phyloP scores from a whole-genome alignment of 1,284 basidiomycete genomes.

The Naganishia sp. region DNA sequence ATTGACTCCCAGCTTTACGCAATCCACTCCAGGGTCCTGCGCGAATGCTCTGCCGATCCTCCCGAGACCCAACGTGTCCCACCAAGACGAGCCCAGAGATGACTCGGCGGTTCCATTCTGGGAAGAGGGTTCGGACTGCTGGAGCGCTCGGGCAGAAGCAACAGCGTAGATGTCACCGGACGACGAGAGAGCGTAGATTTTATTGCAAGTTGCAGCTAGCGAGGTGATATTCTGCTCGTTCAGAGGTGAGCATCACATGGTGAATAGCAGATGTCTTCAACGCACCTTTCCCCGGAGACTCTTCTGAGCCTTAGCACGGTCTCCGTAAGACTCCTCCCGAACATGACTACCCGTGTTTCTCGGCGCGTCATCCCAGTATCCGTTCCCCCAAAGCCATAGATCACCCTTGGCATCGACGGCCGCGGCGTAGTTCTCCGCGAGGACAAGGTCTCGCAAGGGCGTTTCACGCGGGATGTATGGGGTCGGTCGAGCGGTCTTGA shows the following conservation, averaged over 20 bases:
- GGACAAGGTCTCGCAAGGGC: constrained; percentile 71
- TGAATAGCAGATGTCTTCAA: not conserved
- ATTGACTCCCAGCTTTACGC: constrained; percentile 55
- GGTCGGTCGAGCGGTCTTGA: constrained; percentile 40
- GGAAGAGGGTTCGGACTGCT: constrained; percentile 40
- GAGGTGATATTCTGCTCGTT: constrained; percentile 64
- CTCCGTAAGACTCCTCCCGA: constrained; percentile 36
- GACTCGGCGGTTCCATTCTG: constrained; percentile 41
- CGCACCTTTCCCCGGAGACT: constrained; percentile 70
- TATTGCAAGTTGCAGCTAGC: constrained; percentile 60
- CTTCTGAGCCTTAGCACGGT: constrained; percentile 51
- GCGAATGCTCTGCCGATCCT: constrained; percentile 39
- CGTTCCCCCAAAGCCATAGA: constrained; percentile 78
- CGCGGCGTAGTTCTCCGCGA: constrained; percentile 74
- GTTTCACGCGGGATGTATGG: constrained; percentile 46
- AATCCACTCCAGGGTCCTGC: constrained; percentile 50
- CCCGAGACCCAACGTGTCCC: constrained; percentile 37
- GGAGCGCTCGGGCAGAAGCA: constrained; percentile 56
- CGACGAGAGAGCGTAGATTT: constrained; percentile 69
- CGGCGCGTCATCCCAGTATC: constrained; percentile 52
- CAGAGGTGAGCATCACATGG: not conserved
- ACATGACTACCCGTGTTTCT: constrained; percentile 50
- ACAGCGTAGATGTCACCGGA: constrained; percentile 74
- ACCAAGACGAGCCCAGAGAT: constrained; percentile 19
- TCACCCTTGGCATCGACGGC: constrained; percentile 85